Conservation (phyloP, 2,329 filamentous ascomycete species). For the Trichoderma sp. region DNA sequence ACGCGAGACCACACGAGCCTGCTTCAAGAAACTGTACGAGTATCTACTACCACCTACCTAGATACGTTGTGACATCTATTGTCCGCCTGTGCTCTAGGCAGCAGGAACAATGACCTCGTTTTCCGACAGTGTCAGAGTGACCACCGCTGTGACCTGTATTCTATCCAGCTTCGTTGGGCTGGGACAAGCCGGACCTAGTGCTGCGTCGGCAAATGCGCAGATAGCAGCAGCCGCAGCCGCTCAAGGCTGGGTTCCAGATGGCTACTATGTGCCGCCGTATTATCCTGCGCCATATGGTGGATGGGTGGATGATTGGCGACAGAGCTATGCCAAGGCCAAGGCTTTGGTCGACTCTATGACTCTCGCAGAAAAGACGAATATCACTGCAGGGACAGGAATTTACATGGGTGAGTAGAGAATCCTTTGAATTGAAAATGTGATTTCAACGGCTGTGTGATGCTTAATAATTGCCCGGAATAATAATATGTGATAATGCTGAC, state of each 20-base stretch:
- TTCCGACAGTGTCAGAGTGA: slow-evolving; percentile 2
- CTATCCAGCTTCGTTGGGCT: slow-evolving; percentile 9
- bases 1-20: background rate
- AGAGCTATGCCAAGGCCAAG: slow-evolving; percentile 68
- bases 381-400: slow-evolving; percentile 68
- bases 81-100: background rate
- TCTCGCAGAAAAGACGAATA: slow-evolving; percentile 75
- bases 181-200: background rate
- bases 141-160: slow-evolving; percentile 12
- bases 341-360: slow-evolving; percentile 72
- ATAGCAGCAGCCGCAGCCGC: background rate
- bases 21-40: background rate
- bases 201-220: slow-evolving; percentile 1
- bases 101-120: slow-evolving; percentile 1
- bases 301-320: slow-evolving; percentile 66
- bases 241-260: slow-evolving; percentile 22
- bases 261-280: slow-evolving; percentile 52
- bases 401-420: slow-evolving; percentile 58
- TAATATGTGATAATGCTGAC: background rate
- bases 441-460: background rate
- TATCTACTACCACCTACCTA: background rate
- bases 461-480: background rate
- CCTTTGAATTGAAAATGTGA: background rate
- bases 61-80: background rate
- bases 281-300: slow-evolving; percentile 73